phyloP scores from a whole-genome alignment of 2,329 filamentous ascomycete species.

The Aureobasidium uvarum region DNA sequence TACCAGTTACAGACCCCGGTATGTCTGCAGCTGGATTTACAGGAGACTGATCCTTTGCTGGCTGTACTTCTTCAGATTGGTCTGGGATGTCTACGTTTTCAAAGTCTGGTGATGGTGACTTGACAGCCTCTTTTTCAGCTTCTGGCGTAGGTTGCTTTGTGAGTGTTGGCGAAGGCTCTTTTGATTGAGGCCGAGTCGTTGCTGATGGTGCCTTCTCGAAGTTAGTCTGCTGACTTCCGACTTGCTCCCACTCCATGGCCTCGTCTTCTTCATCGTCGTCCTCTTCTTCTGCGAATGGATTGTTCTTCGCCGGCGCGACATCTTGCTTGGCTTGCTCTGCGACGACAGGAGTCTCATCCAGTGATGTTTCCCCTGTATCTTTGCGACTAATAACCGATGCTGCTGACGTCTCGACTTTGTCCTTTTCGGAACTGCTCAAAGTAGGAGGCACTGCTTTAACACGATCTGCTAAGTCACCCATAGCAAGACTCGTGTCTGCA shows the following conservation, averaged over 20 bases:
- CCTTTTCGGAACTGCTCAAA: background rate
- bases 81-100: conserved; percentile 49
- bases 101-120: conserved; percentile 44
- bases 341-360: background rate
- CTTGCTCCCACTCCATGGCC: conserved; percentile 54
- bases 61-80: conserved; percentile 15
- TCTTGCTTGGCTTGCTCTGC: conserved; percentile 29
- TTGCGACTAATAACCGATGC: background rate
- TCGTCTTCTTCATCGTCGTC: conserved; percentile 36
- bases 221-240: conserved; percentile 42
- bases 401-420: background rate
- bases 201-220: background rate
- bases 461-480: conserved; percentile 49
- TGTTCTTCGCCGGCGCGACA: conserved; percentile 19
- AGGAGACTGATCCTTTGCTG: background rate
- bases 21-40: background rate
- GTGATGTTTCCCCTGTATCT: background rate
- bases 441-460: conserved; percentile 44
- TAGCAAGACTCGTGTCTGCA: conserved; percentile 32
- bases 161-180: conserved; percentile 30
- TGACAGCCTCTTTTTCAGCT: conserved; percentile 27
- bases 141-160: conserved; percentile 25
- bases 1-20: conserved; percentile 20
- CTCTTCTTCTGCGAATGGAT: conserved; percentile 13
- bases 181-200: background rate